Conservation (phyloP, 2,329 filamentous ascomycete species). For the Trichoderma semiorbis region DNA sequence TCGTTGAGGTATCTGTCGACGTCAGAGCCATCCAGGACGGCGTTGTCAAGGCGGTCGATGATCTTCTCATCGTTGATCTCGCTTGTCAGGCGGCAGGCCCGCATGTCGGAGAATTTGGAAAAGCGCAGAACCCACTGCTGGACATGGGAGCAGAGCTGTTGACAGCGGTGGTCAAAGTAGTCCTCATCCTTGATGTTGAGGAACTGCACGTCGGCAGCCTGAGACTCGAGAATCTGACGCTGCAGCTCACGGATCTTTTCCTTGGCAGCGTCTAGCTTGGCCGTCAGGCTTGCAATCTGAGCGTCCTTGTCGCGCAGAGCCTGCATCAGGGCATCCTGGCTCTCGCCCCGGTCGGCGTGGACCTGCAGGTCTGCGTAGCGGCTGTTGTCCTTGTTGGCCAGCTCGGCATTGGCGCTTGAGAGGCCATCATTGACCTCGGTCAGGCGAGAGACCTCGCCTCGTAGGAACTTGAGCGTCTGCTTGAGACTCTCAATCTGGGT, state of each 20-base stretch:
- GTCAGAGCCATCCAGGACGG: slow-evolving; percentile 89
- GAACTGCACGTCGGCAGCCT: slow-evolving; percentile 66
- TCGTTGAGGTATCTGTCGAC: slow-evolving; percentile 85
- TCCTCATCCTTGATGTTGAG: slow-evolving; percentile 82
- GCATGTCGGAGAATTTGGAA: slow-evolving; percentile 94
- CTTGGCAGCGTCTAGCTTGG: slow-evolving; percentile 72
- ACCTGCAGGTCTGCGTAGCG: slow-evolving; percentile 65
- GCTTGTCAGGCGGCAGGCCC: slow-evolving; percentile 75
- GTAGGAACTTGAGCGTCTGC: slow-evolving; percentile 73
- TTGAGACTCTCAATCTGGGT: slow-evolving; percentile 80
- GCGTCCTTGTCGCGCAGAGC: slow-evolving; percentile 77
- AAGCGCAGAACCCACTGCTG: slow-evolving; percentile 98
- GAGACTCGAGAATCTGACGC: slow-evolving; percentile 54
- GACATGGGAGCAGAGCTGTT: slow-evolving; percentile 91
- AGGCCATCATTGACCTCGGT: slow-evolving; percentile 80
- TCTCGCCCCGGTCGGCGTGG: slow-evolving; percentile 64
- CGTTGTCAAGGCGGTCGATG: slow-evolving; percentile 90
- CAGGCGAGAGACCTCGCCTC: slow-evolving; percentile 76
- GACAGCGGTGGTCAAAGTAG: slow-evolving; percentile 91
- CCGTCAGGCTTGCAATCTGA: slow-evolving; percentile 74
- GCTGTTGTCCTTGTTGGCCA: slow-evolving; percentile 71
- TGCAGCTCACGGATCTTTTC: slow-evolving; percentile 54
- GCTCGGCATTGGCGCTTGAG: slow-evolving; percentile 69
- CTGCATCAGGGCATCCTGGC: slow-evolving; percentile 58
- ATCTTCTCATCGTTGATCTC: slow-evolving; percentile 91